Evolutionary conservation across 768 basidiomycete genomes (phyloP), one percentile per base, ranked within the genome.

Genomic region (Dentipellis fragilis): DNA sequence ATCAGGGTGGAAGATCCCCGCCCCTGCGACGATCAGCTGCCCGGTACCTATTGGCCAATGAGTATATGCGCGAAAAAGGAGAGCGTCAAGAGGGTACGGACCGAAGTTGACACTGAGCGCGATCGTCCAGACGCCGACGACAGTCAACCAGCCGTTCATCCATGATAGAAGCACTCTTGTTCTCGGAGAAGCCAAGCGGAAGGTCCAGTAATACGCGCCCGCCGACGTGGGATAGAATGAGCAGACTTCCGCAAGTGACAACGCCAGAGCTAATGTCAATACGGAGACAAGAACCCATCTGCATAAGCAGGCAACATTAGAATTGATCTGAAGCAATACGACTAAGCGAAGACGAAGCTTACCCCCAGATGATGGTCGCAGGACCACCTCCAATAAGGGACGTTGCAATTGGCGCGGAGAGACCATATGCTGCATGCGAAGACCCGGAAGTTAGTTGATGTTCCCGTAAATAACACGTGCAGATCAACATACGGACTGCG

Each of bases 41-140:
- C 78, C 76, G 8, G 80, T 81, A 45, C 81, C 83, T 78, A 71
- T 49, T 5, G 16, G 16, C 3, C 21, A 8, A 8, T 49, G 12
- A 49, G 49, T 29, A 49, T 16, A 29, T 9, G 19, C 23, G 21
- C 22, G 29, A 29, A 12, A 4, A 6, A n/a, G 21, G 6, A 8
- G 10, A 29, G 14, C 38, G 19, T 55, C 34, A 53, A 8, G n/a
- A n/a, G 14, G n/a, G 23, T 10, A 57, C 36, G 34, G 49, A 66
- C 80, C 81, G 62, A 86, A 86, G 3, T 78, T 81, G 6, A 83
- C 83, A 10, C 82, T 83, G 38, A 85, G 62, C n/a, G 80, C 77
- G 55, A 81, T 74, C 0, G 80, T 85, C 83, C 84, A 86, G 12
- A 84, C 80, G 22, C 84, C 84, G 29, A 83, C 81, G 62, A 84